Percentiles rank a stretch among this genome's conserved stretches.
These are phyloP conservation scores for Podaxis sp. DNA, from an alignment of 768 basidiomycete species.

Conservation along the genomic window DNA sequence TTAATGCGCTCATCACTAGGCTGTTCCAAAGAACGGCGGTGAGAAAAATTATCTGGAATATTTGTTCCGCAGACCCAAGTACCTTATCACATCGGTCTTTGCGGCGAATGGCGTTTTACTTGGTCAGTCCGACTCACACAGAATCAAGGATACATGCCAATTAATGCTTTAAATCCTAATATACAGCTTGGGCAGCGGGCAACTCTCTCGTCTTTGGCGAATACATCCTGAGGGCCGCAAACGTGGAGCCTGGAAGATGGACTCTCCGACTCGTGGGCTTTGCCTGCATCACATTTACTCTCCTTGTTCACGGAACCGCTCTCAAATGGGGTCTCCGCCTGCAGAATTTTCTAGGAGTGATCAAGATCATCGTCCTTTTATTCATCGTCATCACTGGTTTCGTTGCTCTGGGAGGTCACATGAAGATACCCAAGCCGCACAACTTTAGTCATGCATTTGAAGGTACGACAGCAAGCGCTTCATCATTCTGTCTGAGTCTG, in stretches of 20 bases:
- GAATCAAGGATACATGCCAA: not conserved
- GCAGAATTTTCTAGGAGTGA: conserved; percentile 53
- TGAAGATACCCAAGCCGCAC: conserved; percentile 26
- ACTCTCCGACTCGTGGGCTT: conserved; percentile 31
- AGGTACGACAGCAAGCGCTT: conserved; percentile 41
- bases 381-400: conserved; percentile 49
- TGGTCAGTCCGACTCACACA: conserved; percentile 18
- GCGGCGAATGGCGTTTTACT: conserved; percentile 48
- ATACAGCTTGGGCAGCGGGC: conserved; percentile 34
- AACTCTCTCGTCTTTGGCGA: conserved; percentile 56
- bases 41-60: conserved; percentile 71
- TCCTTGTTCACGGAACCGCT: conserved; percentile 37
- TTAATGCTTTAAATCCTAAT: not conserved
- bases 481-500: conserved; percentile 48
- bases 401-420: conserved; percentile 34
- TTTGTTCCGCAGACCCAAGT: conserved; percentile 51
- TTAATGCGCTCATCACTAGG: conserved; percentile 23
- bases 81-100: conserved; percentile 54
- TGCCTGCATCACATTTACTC: conserved; percentile 31
- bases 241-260: conserved; percentile 25
- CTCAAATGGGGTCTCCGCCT: conserved; percentile 50
- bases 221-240: conserved; percentile 34
- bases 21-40: conserved; percentile 56
- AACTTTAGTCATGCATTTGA: conserved; percentile 32
- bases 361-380: conserved; percentile 48